Percentiles rank a stretch among this genome's conserved stretches.
phyloP scores from a whole-genome alignment of 2,329 filamentous ascomycete species.

The Akanthomyces lecanii region DNA sequence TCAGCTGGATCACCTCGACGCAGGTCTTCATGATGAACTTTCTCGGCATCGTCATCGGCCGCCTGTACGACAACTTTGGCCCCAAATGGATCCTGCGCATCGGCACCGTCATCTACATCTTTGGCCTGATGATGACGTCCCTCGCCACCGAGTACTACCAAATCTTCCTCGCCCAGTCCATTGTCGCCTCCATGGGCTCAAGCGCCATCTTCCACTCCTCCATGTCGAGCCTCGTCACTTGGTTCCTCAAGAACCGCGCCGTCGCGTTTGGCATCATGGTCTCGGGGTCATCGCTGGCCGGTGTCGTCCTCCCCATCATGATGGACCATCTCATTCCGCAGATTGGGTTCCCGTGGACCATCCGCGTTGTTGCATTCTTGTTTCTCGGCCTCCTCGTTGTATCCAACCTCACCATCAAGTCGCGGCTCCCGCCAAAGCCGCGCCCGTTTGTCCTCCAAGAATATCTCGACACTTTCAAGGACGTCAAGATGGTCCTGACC shows the following conservation, averaged over 20 bases:
- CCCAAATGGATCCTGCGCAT: constrained; percentile 52
- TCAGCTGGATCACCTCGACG: constrained; percentile 58
- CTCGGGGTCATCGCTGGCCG: constrained; percentile 51
- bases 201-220: constrained; percentile 40
- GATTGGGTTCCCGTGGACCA: constrained; percentile 46
- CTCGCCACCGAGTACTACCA: constrained; percentile 44
- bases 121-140: constrained; percentile 62
- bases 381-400: constrained; percentile 37
- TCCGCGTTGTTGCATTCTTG: constrained; percentile 44
- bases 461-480: constrained; percentile 43
- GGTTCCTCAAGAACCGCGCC: constrained; percentile 50
- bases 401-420: constrained; percentile 34
- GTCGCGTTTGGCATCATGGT: constrained; percentile 51
- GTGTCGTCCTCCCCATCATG: constrained; percentile 58
- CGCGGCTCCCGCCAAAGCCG: constrained; percentile 42
- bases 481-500: constrained; percentile 42
- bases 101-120: constrained; percentile 54
- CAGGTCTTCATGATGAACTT: constrained; percentile 47
- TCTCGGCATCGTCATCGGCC: constrained; percentile 51
- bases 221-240: constrained; percentile 42
- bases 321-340: constrained; percentile 48
- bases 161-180: constrained; percentile 39
- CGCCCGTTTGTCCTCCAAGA: constrained; percentile 42
- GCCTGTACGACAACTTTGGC: constrained; percentile 61
- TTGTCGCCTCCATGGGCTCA: constrained; percentile 40